Evolutionary conservation across 1,139 yeast genomes (phyloP).

Genomic region (Geotrichum siamense): DNA sequence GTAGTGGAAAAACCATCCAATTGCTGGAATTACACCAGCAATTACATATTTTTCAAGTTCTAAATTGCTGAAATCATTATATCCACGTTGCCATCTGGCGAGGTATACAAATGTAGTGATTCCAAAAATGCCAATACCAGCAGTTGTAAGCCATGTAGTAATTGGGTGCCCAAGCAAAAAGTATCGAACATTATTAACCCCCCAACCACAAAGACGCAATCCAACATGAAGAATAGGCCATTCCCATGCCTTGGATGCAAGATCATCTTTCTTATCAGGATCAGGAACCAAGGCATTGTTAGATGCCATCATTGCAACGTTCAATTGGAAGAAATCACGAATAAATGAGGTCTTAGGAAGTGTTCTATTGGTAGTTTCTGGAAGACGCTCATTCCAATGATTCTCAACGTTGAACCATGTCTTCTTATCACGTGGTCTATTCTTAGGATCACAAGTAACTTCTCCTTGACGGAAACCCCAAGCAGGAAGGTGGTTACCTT

Average conservation of each 20-base stretch:
- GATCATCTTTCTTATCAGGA: slow-evolving; percentile 78
- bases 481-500: slow-evolving; percentile 74
- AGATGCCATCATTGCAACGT: slow-evolving; percentile 98
- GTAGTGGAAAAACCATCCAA: slow-evolving; percentile 94
- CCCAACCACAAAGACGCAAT: slow-evolving; percentile 95
- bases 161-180: slow-evolving; percentile 90
- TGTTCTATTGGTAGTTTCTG: slow-evolving; percentile 60
- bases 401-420: slow-evolving; percentile 98
- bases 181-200: slow-evolving; percentile 68
- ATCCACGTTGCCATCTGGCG: slow-evolving; percentile 92
- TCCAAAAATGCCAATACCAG: slow-evolving; percentile 59
- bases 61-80: slow-evolving; percentile 52
- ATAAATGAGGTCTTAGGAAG: slow-evolving; percentile 79
- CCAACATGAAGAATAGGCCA: slow-evolving; percentile 96
- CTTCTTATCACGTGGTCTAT: slow-evolving; percentile 79
- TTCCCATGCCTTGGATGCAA: slow-evolving; percentile 93
- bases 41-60: slow-evolving; percentile 44
- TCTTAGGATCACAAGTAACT: slow-evolving; percentile 73
- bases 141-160: slow-evolving; percentile 87
- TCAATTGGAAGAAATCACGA: slow-evolving; percentile 85
- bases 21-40: slow-evolving; percentile 84
- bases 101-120: slow-evolving; percentile 49
- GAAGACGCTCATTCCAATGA: slow-evolving; percentile 68
- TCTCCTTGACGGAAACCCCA: slow-evolving; percentile 99
- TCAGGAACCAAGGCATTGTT: slow-evolving; percentile 96